Evolutionary conservation across 2,329 filamentous ascomycete species (phyloP), one percentile per base, ranked within the genome.

Genomic region (Diaporthe citri): DNA sequence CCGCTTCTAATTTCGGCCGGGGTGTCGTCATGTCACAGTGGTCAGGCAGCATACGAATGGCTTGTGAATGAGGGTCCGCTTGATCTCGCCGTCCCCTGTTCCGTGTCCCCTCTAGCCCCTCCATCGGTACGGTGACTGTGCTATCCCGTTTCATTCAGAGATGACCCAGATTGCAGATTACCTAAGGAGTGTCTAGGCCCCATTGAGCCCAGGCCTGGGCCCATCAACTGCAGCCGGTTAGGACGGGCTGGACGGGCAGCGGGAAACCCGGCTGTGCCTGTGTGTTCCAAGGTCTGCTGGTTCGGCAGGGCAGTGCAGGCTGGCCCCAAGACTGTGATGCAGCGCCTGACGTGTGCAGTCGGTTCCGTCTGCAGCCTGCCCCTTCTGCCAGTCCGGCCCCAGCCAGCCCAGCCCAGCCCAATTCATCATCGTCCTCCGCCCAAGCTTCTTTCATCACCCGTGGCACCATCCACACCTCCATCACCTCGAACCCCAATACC

Each of bases 1-100:
- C 60, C 51, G 74, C 74, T 75, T 74, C 74, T 75, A 75, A 75
- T 75, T 71, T 75, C 74, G 52, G 74, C 71, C 52, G 72, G 71
- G 64, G 46, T 67, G 67, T 75, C 74, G 74, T 75, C 74, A 75
- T 71, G 48, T 48, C 62, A 55, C 70, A 57, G 67, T 59, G 73
- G 56, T 7, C 28, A 22, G 51, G 25, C 56, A 48, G 64, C 64
- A 52, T 31, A 34, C 28, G 22, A 31, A 57, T 71, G 64, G 72
- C 72, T 74, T 74, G 72, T 74, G 72, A 74, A 74, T 69, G 39
- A 48, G 57, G 70, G 56, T 62, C 70, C 56, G 56, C 70, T 72
- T 51, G 56, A 67, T 67, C 46, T 67, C 39, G 64, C 64, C 31
- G 46, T 67, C 43, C 46, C 43, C 43, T 66, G 43, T 48, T 15